A percentile compares a stretch with the other conserved stretches of the same genome.
Conservation (phyloP, 208 protist genomes). For the Porcisia deanei region DNA sequence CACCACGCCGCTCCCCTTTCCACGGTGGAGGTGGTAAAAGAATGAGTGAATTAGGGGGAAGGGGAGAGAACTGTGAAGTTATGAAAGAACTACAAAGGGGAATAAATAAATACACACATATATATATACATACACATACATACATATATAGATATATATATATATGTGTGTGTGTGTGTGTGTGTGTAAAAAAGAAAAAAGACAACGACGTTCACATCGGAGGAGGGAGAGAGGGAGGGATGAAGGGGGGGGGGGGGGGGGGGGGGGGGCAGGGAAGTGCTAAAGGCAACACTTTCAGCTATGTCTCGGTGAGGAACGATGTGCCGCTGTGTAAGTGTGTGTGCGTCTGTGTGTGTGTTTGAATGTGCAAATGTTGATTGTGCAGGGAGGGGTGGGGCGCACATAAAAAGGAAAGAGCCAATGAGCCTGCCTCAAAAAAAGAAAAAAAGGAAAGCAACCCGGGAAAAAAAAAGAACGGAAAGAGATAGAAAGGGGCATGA, state of each 20-base stretch:
- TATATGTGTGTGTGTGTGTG: not conserved
- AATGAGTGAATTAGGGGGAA: not conserved
- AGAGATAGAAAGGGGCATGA: conserved; percentile 6
- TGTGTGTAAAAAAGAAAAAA: not conserved
- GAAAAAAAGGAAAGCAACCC: not conserved
- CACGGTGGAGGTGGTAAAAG: no score
- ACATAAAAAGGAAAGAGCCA: not conserved
- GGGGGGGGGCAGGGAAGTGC: not conserved
- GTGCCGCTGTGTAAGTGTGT: no score
- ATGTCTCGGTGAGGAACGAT: no score
- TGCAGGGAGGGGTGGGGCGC: no score
- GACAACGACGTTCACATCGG: not conserved
- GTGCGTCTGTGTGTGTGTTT: no score
- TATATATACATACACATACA: not conserved
- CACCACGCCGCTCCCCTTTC: not conserved
- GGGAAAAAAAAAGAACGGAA: not conserved
- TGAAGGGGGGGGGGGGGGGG: not conserved
- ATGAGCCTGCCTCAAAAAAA: not conserved
- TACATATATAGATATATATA: not conserved
- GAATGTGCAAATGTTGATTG: no score
- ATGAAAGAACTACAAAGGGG: not conserved
- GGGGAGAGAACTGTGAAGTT: not conserved
- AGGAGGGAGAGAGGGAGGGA: not conserved
- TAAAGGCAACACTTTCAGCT: no score
- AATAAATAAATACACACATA: no score